Evolutionary conservation across 2,329 filamentous ascomycete species (phyloP), one percentile per base, ranked within the genome.

Genomic region (Cercospora sp.): DNA sequence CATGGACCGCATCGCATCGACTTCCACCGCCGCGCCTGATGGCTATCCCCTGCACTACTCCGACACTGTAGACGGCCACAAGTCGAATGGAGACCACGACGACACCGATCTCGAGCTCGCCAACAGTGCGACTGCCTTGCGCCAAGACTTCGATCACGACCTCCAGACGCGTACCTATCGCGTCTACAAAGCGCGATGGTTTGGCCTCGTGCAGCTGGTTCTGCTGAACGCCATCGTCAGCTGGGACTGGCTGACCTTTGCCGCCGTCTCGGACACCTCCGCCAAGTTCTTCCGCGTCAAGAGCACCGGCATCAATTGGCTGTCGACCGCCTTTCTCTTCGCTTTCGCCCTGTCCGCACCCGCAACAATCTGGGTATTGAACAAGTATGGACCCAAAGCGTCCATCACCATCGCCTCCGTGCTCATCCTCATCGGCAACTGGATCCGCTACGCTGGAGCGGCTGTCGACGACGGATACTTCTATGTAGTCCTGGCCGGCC

Each of bases 181-280:
- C 28, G 86, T 91, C 23, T 98, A 98, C 78, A 94, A 91, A 81
- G 87, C 93, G 76, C 87, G 95, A 55, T 99, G 93, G 89, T 91
- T 97, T 78, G 95, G 95, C 0, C 83, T 99, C 62, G 81, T 87
- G 23, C 92, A 97, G 80, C 81, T 98, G 76, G 90, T 93, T 6
- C 80, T 98, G 75, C 84, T 98, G 80, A 99, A 98, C 78, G 90
- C 97, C 65, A 88, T 98, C 69, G 90, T 97, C 51, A 96, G 92
- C 76, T 98, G 94, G 94, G 93, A 96, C 87, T 98, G 94, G 94
- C 87, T 98, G 74, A 95, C 93, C 6, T 97, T 93, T 79, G 91
- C 94, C 1, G 91, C 94, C 48, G 89, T 97, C 33, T 92, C 92
- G 1, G 87, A 87, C 36, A 88, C 90, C 23, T 86, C 92, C 1